Conservation (phyloP, 148 eudicot genomes). For the Polygonum maritimum region DNA sequence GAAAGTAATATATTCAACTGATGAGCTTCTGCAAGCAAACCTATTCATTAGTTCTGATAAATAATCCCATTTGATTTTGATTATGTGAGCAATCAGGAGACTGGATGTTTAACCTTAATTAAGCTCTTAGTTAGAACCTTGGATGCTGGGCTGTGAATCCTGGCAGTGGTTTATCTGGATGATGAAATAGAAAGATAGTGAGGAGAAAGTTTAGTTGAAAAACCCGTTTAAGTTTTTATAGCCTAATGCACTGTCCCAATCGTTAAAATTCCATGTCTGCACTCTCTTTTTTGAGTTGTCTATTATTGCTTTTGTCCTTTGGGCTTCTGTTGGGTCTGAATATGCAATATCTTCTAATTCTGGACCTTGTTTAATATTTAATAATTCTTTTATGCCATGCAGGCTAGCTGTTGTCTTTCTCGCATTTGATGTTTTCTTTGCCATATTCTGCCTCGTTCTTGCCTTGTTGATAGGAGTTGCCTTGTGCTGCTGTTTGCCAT, state of each 20-base stretch:
- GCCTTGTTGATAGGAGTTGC: conserved; percentile 95
- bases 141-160: background rate
- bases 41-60: background rate
- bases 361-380: background rate
- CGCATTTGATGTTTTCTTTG: conserved; percentile 97
- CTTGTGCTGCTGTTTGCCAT: conserved; percentile 96
- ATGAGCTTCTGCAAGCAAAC: background rate
- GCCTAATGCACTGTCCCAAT: background rate
- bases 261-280: background rate
- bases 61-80: background rate
- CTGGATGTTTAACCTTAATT: background rate
- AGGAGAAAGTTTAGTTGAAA: background rate
- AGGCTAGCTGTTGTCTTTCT: conserved; percentile 91
- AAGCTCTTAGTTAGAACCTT: background rate
- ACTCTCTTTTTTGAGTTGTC: background rate
- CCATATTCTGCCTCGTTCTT: conserved; percentile 83
- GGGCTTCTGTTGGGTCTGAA: background rate
- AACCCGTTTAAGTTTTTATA: background rate
- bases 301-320: background rate
- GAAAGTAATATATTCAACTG: background rate
- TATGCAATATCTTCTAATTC: background rate
- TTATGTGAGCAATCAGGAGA: background rate
- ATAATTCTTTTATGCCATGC: conserved; percentile 19
- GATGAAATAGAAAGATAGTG: background rate
- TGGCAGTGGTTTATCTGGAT: background rate